phyloP scores from a whole-genome alignment of 169 alveolate genomes.

The Cryptosporidium andersoni region DNA sequence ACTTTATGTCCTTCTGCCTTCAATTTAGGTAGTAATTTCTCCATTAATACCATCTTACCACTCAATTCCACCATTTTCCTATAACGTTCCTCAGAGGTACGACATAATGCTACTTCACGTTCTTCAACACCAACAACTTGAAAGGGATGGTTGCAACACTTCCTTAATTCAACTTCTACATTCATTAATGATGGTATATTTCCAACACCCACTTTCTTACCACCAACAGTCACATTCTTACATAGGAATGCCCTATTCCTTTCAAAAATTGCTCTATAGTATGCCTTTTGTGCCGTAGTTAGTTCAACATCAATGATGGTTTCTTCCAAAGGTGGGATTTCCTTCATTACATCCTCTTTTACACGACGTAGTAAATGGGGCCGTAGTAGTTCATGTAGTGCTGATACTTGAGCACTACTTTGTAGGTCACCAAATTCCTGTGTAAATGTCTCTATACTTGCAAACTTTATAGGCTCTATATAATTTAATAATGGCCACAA shows the following conservation, averaged over 20 bases:
- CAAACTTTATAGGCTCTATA: slow-evolving; percentile 85
- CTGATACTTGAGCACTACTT: slow-evolving; percentile 79
- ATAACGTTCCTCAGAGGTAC: slow-evolving; percentile 70
- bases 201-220: slow-evolving; percentile 47
- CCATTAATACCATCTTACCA: slow-evolving; percentile 84
- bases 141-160: slow-evolving; percentile 94
- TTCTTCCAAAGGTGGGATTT: slow-evolving; percentile 91
- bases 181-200: slow-evolving; percentile 82
- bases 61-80: slow-evolving; percentile 82
- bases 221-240: slow-evolving; percentile 62
- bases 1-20: slow-evolving; percentile 86
- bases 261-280: slow-evolving; percentile 88
- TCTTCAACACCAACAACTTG: slow-evolving; percentile 89
- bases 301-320: slow-evolving; percentile 91
- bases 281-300: slow-evolving; percentile 84
- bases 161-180: slow-evolving; percentile 90
- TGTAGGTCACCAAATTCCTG: slow-evolving; percentile 83
- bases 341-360: slow-evolving; percentile 88
- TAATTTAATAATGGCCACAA: slow-evolving; percentile 86
- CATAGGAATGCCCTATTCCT: slow-evolving; percentile 78
- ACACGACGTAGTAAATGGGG: slow-evolving; percentile 89
- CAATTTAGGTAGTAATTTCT: slow-evolving; percentile 82
- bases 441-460: slow-evolving; percentile 80
- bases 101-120: slow-evolving; percentile 66
- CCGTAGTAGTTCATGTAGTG: slow-evolving; percentile 80